A percentile compares a stretch with the other conserved stretches of the same genome.
phyloP scores from a whole-genome alignment of 2,329 filamentous ascomycete genomes.

The Saccharata proteae region DNA sequence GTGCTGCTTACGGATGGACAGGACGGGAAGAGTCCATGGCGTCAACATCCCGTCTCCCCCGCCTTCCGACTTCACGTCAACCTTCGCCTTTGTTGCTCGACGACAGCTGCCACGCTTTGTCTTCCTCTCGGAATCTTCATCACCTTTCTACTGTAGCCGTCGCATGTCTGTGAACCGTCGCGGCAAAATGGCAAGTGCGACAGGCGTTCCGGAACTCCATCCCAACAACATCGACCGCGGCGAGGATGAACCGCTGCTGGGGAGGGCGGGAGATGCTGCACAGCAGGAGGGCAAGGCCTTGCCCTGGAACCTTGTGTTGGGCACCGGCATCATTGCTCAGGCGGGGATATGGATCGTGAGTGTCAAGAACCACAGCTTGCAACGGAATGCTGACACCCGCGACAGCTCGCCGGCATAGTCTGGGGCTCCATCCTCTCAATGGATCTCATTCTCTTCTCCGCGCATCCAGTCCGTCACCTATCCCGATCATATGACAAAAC shows the following conservation, averaged over 20 bases:
- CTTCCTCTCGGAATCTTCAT: too few relatives aligned
- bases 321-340: slow-evolving; percentile 72
- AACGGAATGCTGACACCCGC: slow-evolving; percentile 9
- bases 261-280: slow-evolving; percentile 57
- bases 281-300: slow-evolving; percentile 55
- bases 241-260: slow-evolving; percentile 56
- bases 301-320: slow-evolving; percentile 68
- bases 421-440: slow-evolving; percentile 66
- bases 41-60: too few relatives aligned
- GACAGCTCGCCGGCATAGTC: slow-evolving; percentile 55
- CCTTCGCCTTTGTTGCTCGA: too few relatives aligned
- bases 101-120: too few relatives aligned
- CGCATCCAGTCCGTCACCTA: slow-evolving; percentile 59
- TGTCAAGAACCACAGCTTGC: slow-evolving; percentile 5
- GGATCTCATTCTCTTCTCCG: slow-evolving; percentile 69
- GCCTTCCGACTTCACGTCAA: too few relatives aligned
- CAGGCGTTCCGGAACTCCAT: slow-evolving; percentile 48
- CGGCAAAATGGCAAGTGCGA: slow-evolving; percentile 58
- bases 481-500: slow-evolving; percentile 1
- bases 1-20: too few relatives aligned
- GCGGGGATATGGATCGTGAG: slow-evolving; percentile 58
- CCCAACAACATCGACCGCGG: slow-evolving; percentile 24
- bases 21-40: too few relatives aligned
- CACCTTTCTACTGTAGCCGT: too few relatives aligned
- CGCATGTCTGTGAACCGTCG: too few relatives aligned